These are phyloP conservation scores for Fraxinus ornus DNA, from an alignment of 305 asterid species.

Conservation along the genomic window DNA sequence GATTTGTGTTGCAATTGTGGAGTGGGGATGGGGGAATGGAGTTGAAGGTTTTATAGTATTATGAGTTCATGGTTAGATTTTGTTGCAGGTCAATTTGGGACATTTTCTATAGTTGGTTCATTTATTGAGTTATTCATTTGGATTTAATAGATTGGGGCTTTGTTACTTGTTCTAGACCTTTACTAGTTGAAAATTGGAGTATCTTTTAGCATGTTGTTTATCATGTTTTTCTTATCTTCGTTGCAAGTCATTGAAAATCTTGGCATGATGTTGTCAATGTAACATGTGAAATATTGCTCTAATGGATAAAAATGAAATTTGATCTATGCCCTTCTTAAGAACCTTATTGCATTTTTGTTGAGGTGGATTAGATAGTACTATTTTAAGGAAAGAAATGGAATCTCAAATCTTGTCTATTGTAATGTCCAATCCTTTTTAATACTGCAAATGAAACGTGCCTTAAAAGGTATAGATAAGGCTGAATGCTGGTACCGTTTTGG, in stretches of 20 bases:
- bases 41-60: not conserved
- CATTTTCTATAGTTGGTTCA: not conserved
- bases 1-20: not conserved
- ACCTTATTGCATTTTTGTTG: not conserved
- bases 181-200: not conserved
- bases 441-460: not conserved
- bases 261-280: not conserved
- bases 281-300: not conserved
- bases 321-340: not conserved
- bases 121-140: not conserved
- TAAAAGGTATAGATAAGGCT: not conserved
- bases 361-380: not conserved
- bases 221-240: not conserved
- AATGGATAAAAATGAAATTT: not conserved
- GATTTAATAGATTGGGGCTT: not conserved
- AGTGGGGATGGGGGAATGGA: not conserved
- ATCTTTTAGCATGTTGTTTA: not conserved
- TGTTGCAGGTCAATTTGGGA: not conserved
- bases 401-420: not conserved
- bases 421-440: not conserved
- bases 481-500: not conserved
- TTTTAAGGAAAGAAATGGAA: not conserved
- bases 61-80: not conserved
- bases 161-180: not conserved
- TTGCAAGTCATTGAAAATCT: not conserved